Evolutionary conservation across 139 green algal genomes (phyloP).

Genomic region (Zygnema circumcarinatum): DNA sequence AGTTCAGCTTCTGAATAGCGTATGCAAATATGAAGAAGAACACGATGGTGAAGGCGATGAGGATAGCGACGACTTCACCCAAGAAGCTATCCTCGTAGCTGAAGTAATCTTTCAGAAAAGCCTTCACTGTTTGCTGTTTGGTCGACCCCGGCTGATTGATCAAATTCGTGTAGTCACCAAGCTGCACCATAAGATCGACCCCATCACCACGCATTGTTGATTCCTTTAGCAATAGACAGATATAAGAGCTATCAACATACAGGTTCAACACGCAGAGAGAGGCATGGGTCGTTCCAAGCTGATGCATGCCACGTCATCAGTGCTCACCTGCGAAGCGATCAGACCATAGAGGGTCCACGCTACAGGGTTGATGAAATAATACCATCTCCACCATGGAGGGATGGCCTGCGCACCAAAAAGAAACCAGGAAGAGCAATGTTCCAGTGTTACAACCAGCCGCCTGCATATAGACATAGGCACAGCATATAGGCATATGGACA

Average conservation of each 20-base stretch:
- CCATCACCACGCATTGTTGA: not conserved
- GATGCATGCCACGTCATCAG: too few relatives aligned
- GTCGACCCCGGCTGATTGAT: not conserved
- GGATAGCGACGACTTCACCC: conserved; percentile 11
- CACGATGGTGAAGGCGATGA: conserved; percentile 24
- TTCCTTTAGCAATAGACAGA: not conserved
- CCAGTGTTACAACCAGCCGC: too few relatives aligned
- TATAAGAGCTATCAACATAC: not conserved
- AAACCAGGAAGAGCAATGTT: not conserved
- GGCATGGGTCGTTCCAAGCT: too few relatives aligned
- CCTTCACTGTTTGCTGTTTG: not conserved
- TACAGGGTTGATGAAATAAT: conserved; percentile 29
- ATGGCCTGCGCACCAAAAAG: conserved; percentile 4
- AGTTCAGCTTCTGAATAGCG: conserved; percentile 35
- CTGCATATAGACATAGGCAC: too few relatives aligned
- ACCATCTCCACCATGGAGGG: conserved; percentile 30
- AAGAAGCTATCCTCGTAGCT: conserved; percentile 20
- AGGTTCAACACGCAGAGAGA: too few relatives aligned
- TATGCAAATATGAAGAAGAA: conserved; percentile 39
- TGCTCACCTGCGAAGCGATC: conserved; percentile 25
- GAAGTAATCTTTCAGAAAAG: conserved; percentile 30
- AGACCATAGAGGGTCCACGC: conserved; percentile 45
- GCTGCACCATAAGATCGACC: not conserved
- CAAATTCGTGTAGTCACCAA: conserved; percentile 9
- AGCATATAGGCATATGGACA: not conserved